Evolutionary conservation across 306 rosid species (phyloP), one percentile per base, ranked within the genome.

Genomic region (Malus sylvestris): DNA sequence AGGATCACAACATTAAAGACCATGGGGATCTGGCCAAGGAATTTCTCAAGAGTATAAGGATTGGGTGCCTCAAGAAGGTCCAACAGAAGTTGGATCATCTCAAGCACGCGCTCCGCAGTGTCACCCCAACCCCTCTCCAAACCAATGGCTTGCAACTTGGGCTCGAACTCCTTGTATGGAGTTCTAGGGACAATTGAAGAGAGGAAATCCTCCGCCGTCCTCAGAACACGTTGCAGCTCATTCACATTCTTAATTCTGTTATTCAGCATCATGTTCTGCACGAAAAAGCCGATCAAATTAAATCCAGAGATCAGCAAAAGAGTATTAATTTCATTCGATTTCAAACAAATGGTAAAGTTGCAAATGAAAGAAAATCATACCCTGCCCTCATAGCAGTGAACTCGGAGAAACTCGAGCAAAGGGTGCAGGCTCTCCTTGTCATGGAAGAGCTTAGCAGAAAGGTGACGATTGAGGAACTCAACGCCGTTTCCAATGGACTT

Each of bases 61-160:
- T 96, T 98, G 29, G 99, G 99, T 44, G 99, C 99, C 91, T 96
- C 99, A 11, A 96, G 99, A 82, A 96, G 99, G 79, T 96, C 98
- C 91, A 93, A 80, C 8, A 96, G 93, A 80, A 96, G 97, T 76
- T 91, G 93, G 59, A 96, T 96, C 90, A 91, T 88, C 79, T 86
- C 97, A 0, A 85, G 87, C 51, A 93, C 99, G 1, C 90, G 98
- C 89, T 72, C 96, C 0, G 96, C 97, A 0, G 80, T 91, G 91
- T 89, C 90, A 20, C 99, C 99, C 99, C 99, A 96, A 7, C 99
- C 99, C 74, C 99, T 86, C 89, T 93, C 99, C 83, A 96, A 75
- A 25, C 99, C 99, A 66, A 91, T 87, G 87, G 89, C 96, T 88
- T 96, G 97, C 83, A 96, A 91, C 82, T 61, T 93, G 85, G 80